Conservation (phyloP, 345 rosid species). For the Fremontodendron californicum region DNA sequence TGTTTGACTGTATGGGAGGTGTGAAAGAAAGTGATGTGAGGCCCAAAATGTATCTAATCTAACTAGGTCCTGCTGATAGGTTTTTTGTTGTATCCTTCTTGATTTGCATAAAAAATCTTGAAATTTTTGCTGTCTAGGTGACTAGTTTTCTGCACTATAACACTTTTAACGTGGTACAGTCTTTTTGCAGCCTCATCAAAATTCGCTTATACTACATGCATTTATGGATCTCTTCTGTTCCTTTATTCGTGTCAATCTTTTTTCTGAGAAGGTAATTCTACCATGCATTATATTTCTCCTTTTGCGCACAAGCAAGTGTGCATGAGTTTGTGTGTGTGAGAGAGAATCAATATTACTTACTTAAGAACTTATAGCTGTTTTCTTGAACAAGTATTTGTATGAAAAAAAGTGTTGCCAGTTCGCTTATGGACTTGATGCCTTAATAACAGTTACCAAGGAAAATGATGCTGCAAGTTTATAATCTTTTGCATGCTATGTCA, state of each 20-base stretch:
- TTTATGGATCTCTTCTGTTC: slow-evolving; percentile 99
- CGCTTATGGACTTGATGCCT: slow-evolving; percentile 19
- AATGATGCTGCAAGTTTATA: slow-evolving; percentile 94
- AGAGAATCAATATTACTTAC: neutral
- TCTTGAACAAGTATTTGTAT: neutral
- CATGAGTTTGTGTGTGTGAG: neutral
- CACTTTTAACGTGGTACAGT: slow-evolving; percentile 59
- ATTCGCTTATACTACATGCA: slow-evolving; percentile 91
- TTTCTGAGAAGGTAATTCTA: slow-evolving; percentile 86
- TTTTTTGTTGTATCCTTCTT: slow-evolving; percentile 8
- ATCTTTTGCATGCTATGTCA: slow-evolving; percentile 86
- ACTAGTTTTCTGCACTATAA: slow-evolving; percentile 30
- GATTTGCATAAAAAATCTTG: neutral
- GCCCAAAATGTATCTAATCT: neutral
- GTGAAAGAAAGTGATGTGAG: neutral
- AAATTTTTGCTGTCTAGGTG: slow-evolving; percentile 21
- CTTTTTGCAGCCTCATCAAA: slow-evolving; percentile 98
- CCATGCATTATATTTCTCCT: slow-evolving; percentile 2
- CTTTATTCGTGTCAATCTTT: slow-evolving; percentile 87
- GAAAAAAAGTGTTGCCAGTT: neutral
- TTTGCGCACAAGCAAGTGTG: neutral
- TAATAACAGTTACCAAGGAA: slow-evolving; percentile 83
- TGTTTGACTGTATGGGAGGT: neutral
- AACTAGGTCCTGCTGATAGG: slow-evolving; percentile 7
- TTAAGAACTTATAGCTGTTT: slow-evolving; percentile 1